Percentiles rank a stretch among this genome's conserved stretches.
phyloP scores from a whole-genome alignment of 1,139 yeast genomes.

The Saccharomycopsis phalli region DNA sequence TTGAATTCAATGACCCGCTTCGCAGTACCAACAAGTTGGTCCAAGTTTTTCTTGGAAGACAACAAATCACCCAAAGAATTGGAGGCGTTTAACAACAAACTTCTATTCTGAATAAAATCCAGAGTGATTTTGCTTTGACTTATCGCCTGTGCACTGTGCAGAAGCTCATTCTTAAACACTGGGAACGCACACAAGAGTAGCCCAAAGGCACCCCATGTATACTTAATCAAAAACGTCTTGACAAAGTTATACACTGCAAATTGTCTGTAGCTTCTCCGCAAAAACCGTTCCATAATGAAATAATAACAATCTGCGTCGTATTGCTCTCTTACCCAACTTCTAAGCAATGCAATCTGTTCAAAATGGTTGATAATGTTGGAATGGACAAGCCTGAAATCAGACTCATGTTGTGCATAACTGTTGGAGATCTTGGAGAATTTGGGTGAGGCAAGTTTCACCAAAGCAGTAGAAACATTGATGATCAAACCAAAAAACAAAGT shows the following conservation, averaged over 20 bases:
- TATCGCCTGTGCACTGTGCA: slow-evolving; percentile 29
- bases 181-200: slow-evolving; percentile 83
- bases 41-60: slow-evolving; percentile 74
- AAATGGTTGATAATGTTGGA: slow-evolving; percentile 68
- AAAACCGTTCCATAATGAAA: slow-evolving; percentile 72
- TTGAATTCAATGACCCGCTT: slow-evolving; percentile 67
- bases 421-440: slow-evolving; percentile 81
- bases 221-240: slow-evolving; percentile 79
- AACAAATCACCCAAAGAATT: slow-evolving; percentile 84
- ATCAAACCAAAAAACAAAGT: slow-evolving; percentile 72
- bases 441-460: slow-evolving; percentile 72
- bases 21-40: slow-evolving; percentile 81
- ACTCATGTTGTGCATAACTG: slow-evolving; percentile 73
- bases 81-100: slow-evolving; percentile 76
- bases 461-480: slow-evolving; percentile 72
- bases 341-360: slow-evolving; percentile 81
- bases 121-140: slow-evolving; percentile 23
- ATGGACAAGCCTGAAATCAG: slow-evolving; percentile 76
- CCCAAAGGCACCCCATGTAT: slow-evolving; percentile 95
- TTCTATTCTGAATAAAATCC: slow-evolving; percentile 59
- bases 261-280: slow-evolving; percentile 69
- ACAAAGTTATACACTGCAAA: slow-evolving; percentile 69
- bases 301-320: slow-evolving; percentile 73
- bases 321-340: slow-evolving; percentile 75
- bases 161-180: slow-evolving; percentile 63